Base-by-base conservation (phyloP, 305 asterid genomes). In the Striga hermonthica region DNA sequence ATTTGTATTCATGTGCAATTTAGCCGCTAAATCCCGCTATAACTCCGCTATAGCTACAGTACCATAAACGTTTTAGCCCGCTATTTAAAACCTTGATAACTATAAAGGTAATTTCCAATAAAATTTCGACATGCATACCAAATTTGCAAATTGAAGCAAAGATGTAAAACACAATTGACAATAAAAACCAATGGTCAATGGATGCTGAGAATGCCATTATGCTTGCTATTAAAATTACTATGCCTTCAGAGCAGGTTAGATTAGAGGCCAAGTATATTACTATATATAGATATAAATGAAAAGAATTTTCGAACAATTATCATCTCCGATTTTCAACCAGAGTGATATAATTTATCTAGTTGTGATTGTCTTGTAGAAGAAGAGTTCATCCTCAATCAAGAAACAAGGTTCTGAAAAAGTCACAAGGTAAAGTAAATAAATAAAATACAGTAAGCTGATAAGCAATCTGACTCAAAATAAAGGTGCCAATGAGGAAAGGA, bases 391-490 rank as follows among this genome's bases (percentile, higher is more conserved):
- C 43, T 12, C 12, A 38, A 58, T 44, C 52, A 75, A 74, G 71
- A 65, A 69, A 57, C 10, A 22, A 81, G 62, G 54, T 65, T 60
- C 72, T 62, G 65, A 71, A 71, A 8, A 66, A 71, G 75, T n/a
- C n/a, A n/a, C n/a, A n/a, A n/a, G n/a, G n/a, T n/a, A n/a, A n/a
- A n/a, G n/a, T n/a, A 22, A 22, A 22, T 22, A 22, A 22, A 22
- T 22, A 22, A 22, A 22, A 22, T 22, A 22, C 31, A 22, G 31
- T 22, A 22, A 22, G 31, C 31, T 22, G 2, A 22, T 22, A 53
- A 91, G 90, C 78, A 70, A 81, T 79, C 85, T 70, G 78, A 74
- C 73, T 72, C 55, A 73, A 75, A 15, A 60, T 44, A 75, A 31
- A 68, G 80, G 70, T 68, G 82, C 63, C 69, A 14, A 65, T 57